Base-by-base conservation (phyloP, 768 basidiomycete genomes). In the Heimioporus sp. region DNA sequence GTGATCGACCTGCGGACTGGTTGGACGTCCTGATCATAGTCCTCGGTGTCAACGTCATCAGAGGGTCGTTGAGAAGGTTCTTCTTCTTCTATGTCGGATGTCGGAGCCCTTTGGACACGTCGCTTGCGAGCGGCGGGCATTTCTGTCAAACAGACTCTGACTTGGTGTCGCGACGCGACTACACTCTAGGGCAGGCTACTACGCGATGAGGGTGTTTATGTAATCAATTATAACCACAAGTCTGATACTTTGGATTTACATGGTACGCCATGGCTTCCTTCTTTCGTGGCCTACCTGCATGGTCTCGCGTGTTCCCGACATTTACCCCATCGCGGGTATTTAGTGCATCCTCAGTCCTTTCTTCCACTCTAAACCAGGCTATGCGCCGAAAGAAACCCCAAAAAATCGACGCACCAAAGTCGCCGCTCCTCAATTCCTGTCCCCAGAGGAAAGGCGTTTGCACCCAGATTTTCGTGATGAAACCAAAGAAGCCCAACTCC, bases 401-500 rank as follows among this genome's bases (percentile, higher is more conserved):
- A 35, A 71, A 66, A 48, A 58, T 72, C 48, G 73, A 75, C 58
- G 65, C 74, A 15, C 60, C 71, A 42, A 80, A 82, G 58, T 86
- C 95, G 0, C 97, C 97, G 0, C 81, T 95, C 10, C 80, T 99
- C 16, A 75, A 88, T 48, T 76, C 69, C 21, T 86, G 82, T 63
- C 90, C 89, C 8, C 95, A 98, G 73, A 82, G 84, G 62, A 97
- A 97, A 65, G 97, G 91, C 43, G 94, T 99, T 54, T 91, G 91
- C 68, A 82, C 87, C 37, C 83, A 85, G 57, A 77, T 92, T 37
- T 82, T 85, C 59, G 90, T 85, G 47, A 82, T 80, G 58, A 90
- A 85, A 61, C 97, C 97, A 20, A 97, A 93, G 77, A 99, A 99
- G 66, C 97, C 97, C 56, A 99, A 99, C 72, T 98, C 96, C 11